Evolutionary conservation across 352 stramenopile species (phyloP).

Genomic region (Elongisporangium prolatum): DNA sequence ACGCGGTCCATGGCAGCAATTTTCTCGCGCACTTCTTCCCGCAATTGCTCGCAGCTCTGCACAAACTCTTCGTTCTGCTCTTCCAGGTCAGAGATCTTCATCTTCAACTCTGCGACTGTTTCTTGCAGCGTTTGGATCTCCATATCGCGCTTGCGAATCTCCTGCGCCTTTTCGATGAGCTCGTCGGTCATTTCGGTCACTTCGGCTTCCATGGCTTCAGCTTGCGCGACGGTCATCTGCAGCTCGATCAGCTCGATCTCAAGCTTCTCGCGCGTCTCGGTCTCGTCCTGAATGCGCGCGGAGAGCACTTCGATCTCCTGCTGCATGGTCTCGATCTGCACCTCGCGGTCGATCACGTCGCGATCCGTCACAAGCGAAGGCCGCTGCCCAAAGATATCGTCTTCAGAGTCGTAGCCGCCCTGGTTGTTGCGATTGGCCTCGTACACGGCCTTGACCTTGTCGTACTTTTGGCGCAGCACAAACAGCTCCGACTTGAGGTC

Average conservation of each 20-base stretch:
- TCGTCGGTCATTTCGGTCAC: constrained; percentile 79
- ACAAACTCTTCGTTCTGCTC: constrained; percentile 49
- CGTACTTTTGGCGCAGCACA: constrained; percentile 62
- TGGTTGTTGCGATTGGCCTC: constrained; percentile 28
- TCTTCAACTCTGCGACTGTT: constrained; percentile 33
- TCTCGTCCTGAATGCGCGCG: constrained; percentile 57
- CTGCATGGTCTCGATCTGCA: constrained; percentile 62
- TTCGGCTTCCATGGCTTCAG: constrained; percentile 70
- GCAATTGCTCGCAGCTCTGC: constrained; percentile 30
- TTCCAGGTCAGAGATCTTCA: constrained; percentile 35
- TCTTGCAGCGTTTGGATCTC: constrained; percentile 56
- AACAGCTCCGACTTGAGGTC: constrained; percentile 85
- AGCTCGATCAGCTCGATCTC: constrained; percentile 57
- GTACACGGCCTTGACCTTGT: constrained; percentile 16
- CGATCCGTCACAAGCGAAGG: constrained; percentile 56
- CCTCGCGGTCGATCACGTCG: constrained; percentile 53
- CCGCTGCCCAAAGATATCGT: constrained; percentile 28
- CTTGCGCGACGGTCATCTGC: constrained; percentile 51
- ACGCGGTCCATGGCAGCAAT: constrained; percentile 22
- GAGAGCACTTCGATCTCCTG: constrained; percentile 66
- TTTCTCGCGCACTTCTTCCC: constrained; percentile 27
- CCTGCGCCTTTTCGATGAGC: constrained; percentile 68
- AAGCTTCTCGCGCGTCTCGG: constrained; percentile 39
- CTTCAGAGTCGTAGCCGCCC: constrained; percentile 18
- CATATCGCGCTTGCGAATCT: constrained; percentile 56